Percentiles rank a stretch among this genome's conserved stretches.
phyloP scores from a whole-genome alignment of 805 yeast genomes.

The Starmerella vaccinii region DNA sequence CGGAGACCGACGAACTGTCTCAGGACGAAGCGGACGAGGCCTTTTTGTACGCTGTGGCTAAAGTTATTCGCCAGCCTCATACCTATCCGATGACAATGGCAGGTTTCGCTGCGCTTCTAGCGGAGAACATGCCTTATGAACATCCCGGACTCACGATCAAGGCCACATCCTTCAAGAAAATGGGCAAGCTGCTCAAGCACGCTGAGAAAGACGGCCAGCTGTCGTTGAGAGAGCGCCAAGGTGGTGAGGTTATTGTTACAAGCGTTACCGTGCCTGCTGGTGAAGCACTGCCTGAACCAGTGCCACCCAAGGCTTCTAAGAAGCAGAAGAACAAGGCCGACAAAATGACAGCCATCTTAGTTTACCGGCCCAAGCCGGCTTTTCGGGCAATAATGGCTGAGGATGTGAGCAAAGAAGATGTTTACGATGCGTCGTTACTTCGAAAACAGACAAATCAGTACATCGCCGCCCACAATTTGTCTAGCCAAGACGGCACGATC shows the following conservation, averaged over 20 bases:
- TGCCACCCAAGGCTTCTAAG: conserved; percentile 10
- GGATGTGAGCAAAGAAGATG: conserved; percentile 20
- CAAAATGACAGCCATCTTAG: conserved; percentile 23
- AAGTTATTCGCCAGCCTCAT: conserved; percentile 44
- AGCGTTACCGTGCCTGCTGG: conserved; percentile 33
- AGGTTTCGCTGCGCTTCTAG: conserved; percentile 50
- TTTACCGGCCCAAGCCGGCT: conserved; percentile 27
- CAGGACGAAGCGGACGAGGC: conserved; percentile 40
- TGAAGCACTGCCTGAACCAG: conserved; percentile 11
- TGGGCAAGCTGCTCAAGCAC: conserved; percentile 71
- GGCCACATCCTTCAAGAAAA: conserved; percentile 81
- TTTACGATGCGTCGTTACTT: conserved; percentile 37
- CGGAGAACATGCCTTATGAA: conserved; percentile 55
- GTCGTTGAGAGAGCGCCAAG: conserved; percentile 73
- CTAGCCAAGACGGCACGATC: conserved; percentile 41
- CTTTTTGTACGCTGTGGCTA: conserved; percentile 59
- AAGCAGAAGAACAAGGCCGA: conserved; percentile 7
- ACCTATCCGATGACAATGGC: conserved; percentile 61
- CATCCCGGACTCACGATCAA: conserved; percentile 41
- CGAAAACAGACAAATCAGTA: conserved; percentile 46
- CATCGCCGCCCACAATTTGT: conserved; percentile 43
- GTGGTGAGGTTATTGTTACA: conserved; percentile 56
- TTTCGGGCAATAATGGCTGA: conserved; percentile 21
- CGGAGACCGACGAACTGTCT: conserved; percentile 11
- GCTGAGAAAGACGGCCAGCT: conserved; percentile 70